These are phyloP conservation scores for Nemania sp. DNA, from an alignment of 2,329 filamentous ascomycete genomes.

Conservation along the genomic window DNA sequence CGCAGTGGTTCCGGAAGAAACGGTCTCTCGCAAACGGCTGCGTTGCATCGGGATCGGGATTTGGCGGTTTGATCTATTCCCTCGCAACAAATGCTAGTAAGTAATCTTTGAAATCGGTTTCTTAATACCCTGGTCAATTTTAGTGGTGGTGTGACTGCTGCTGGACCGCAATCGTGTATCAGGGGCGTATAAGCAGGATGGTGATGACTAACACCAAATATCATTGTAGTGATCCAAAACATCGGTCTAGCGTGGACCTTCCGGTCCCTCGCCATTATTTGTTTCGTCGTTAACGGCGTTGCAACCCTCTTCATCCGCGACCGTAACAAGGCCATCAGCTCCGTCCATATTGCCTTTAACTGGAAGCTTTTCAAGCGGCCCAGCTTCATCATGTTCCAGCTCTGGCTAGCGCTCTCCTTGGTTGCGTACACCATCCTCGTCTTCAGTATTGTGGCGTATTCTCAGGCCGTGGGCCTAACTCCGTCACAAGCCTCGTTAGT, in stretches of 20 bases:
- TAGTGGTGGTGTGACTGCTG: not conserved
- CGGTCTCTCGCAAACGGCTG: constrained; percentile 78
- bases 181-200: not conserved
- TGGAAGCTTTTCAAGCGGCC: constrained; percentile 68
- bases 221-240: constrained; percentile 64
- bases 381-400: constrained; percentile 74
- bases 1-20: constrained; percentile 79
- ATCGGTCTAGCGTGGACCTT: constrained; percentile 73
- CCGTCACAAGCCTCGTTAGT: constrained; percentile 76
- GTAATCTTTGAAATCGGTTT: not conserved
- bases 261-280: constrained; percentile 58
- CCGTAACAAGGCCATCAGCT: constrained; percentile 76
- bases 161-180: not conserved
- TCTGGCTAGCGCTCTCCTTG: constrained; percentile 78
- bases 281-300: constrained; percentile 63
- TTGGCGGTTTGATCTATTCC: constrained; percentile 79
- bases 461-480: constrained; percentile 73
- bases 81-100: constrained; percentile 71
- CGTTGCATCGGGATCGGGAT: constrained; percentile 75
- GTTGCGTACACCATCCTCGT: constrained; percentile 81
- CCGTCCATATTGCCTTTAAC: constrained; percentile 76
- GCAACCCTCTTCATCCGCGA: constrained; percentile 75
- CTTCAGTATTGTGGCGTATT: constrained; percentile 81
- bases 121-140: not conserved
- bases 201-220: not conserved